Evolutionary conservation across 129 eudicot genomes (phyloP).

Genomic region (Rutidosis leptorrhynchoides): DNA sequence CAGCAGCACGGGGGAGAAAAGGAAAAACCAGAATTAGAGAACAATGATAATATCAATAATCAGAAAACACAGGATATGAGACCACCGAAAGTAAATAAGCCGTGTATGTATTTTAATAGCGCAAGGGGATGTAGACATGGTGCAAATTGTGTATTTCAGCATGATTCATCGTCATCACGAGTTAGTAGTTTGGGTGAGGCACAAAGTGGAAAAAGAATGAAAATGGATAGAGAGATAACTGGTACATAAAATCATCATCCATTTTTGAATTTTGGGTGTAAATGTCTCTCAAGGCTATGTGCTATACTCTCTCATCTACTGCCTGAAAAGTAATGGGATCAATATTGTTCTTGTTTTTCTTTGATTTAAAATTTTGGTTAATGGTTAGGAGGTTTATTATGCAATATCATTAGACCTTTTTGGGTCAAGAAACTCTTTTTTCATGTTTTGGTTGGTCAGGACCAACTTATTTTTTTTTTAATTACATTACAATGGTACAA

Average conservation of each 20-base stretch:
- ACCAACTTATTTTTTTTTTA: conserved; percentile 5
- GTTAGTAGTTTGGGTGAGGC: conserved; percentile 46
- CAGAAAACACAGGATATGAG: conserved; percentile 40
- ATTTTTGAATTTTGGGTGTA: conserved; percentile 29
- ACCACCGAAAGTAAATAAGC: conserved; percentile 51
- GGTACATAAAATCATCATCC: conserved; percentile 52
- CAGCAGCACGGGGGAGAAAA: conserved; percentile 90
- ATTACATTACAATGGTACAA: conserved; percentile 13
- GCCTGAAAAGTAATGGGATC: conserved; percentile 3
- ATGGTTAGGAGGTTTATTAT: conserved; percentile 8
- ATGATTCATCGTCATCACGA: conserved; percentile 50
- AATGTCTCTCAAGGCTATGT: conserved; percentile 18
- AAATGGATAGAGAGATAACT: conserved; percentile 74
- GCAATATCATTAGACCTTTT: conserved; percentile 18
- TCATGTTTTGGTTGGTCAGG: conserved; percentile 19
- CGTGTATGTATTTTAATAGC: conserved; percentile 72
- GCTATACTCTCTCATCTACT: conserved; percentile 9
- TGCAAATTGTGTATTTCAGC: conserved; percentile 65
- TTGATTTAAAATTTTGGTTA: conserved; percentile 19
- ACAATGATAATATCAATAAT: conserved; percentile 1
- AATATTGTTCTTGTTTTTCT: neutral
- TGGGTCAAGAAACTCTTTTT: conserved; percentile 5
- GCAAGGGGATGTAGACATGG: conserved; percentile 79
- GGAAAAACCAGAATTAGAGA: conserved; percentile 41
- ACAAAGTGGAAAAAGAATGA: conserved; percentile 77